Evolutionary conservation across 768 basidiomycete species (phyloP).

Genomic region (Leccinum subgranulosum): DNA sequence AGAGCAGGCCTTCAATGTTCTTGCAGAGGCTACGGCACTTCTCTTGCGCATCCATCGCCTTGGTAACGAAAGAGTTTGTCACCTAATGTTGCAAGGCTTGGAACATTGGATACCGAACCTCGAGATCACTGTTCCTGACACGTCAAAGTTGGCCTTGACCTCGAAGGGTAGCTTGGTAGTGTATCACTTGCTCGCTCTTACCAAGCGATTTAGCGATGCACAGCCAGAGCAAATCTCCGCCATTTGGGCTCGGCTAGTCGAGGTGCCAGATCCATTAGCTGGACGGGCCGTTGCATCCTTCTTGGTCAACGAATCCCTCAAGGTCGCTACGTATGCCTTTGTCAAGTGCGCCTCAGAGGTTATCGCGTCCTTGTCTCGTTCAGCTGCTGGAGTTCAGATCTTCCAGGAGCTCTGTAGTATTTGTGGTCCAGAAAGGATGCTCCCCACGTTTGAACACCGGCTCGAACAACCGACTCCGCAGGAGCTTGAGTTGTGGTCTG

Average conservation of each 20-base stretch:
- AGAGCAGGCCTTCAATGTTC: conserved; percentile 56
- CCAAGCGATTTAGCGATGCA: conserved; percentile 65
- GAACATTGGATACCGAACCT: conserved; percentile 84
- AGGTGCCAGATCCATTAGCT: conserved; percentile 65
- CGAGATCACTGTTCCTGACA: conserved; percentile 49
- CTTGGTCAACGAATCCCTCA: conserved; percentile 83
- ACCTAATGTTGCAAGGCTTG: conserved; percentile 72
- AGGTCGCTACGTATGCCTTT: conserved; percentile 75
- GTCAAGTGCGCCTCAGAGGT: conserved; percentile 77
- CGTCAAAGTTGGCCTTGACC: conserved; percentile 26
- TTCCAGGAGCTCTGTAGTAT: conserved; percentile 84
- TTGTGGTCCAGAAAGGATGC: conserved; percentile 82
- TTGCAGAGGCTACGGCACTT: conserved; percentile 69
- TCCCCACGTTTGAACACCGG: conserved; percentile 73
- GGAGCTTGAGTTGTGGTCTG: conserved; percentile 75
- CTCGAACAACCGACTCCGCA: conserved; percentile 55
- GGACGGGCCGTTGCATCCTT: conserved; percentile 80
- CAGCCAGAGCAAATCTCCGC: conserved; percentile 78
- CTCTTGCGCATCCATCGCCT: conserved; percentile 59
- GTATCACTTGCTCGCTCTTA: conserved; percentile 81
- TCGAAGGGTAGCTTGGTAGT: conserved; percentile 60
- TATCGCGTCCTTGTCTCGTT: conserved; percentile 80
- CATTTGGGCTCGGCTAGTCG: conserved; percentile 78
- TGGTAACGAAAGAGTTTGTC: conserved; percentile 46
- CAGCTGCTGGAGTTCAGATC: conserved; percentile 64